Percentiles rank a stretch among this genome's conserved stretches.
These are phyloP conservation scores for Pseudopyrenochaeta lycopersici DNA, from an alignment of 2,329 filamentous ascomycete species.

Conservation along the genomic window DNA sequence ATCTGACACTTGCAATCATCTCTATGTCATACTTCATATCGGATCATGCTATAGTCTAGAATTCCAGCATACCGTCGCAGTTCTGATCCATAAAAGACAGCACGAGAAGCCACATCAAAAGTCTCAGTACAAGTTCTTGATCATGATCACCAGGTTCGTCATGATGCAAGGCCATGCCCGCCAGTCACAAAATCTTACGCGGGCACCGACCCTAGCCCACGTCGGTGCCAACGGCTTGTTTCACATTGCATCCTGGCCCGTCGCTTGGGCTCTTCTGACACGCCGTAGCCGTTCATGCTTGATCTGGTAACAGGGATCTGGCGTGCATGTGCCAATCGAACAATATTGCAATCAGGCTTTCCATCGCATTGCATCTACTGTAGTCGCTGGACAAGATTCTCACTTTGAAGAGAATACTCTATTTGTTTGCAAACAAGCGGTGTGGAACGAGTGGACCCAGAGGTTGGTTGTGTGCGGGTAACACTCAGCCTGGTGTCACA, in stretches of 20 bases:
- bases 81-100: background rate
- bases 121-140: background rate
- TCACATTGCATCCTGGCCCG: slow-evolving; percentile 29
- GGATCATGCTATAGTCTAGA: background rate
- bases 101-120: background rate
- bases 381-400: too few relatives aligned
- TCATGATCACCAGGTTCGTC: slow-evolving; percentile 7
- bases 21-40: slow-evolving; percentile 3
- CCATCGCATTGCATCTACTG: background rate
- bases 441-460: background rate
- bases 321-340: background rate
- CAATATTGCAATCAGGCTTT: background rate
- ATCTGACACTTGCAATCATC: slow-evolving; percentile 4
- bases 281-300: slow-evolving; percentile 11
- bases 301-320: slow-evolving; percentile 3
- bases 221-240: slow-evolving; percentile 31
- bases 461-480: background rate
- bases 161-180: slow-evolving; percentile 28
- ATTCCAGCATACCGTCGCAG: background rate
- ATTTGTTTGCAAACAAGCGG: background rate
- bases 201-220: slow-evolving; percentile 20
- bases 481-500: slow-evolving; percentile 11
- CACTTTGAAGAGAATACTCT: background rate
- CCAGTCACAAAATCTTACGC: slow-evolving; percentile 10
- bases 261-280: slow-evolving; percentile 13